Percentiles rank a stretch among this genome's conserved stretches.
Evolutionary conservation across 768 basidiomycete genomes (phyloP).

Genomic region (Leucosporidium creatinivorum): DNA sequence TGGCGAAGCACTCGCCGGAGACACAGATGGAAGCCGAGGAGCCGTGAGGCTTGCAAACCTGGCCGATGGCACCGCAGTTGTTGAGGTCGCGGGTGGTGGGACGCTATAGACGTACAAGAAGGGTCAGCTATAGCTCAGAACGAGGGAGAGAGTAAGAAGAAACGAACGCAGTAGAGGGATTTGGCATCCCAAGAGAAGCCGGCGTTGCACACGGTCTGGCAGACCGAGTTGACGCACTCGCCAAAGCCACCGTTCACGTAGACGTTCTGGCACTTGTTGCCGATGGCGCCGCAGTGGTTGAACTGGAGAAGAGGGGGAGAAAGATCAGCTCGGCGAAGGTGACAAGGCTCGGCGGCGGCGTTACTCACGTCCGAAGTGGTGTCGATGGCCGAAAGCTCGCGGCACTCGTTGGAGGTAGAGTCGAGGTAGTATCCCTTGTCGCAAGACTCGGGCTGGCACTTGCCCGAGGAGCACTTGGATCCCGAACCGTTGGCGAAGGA

Average conservation of each 20-base stretch:
- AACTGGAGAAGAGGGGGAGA: no score
- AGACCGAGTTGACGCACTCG: slow-evolving; percentile 15
- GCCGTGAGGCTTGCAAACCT: slow-evolving; percentile 1
- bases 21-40: slow-evolving; percentile 7
- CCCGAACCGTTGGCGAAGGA: neutral
- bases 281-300: slow-evolving; percentile 17
- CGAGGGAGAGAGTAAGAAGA: no score
- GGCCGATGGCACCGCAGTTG: slow-evolving; percentile 18
- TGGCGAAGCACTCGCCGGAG: slow-evolving; percentile 15
- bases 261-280: slow-evolving; percentile 13
- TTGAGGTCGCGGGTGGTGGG: neutral
- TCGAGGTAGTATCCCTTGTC: neutral
- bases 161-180: no score
- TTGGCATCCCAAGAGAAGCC: slow-evolving; percentile 1
- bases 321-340: no score
- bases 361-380: slow-evolving; percentile 5
- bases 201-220: neutral
- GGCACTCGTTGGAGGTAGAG: neutral
- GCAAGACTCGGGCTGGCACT: slow-evolving; percentile 14
- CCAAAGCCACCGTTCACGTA: slow-evolving; percentile 29
- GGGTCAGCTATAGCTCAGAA: no score
- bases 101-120: no score
- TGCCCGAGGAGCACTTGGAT: slow-evolving; percentile 1
- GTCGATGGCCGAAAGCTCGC: slow-evolving; percentile 11
- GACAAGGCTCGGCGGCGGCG: neutral